Conservation (phyloP, 495 filamentous ascomycete genomes). For the Aspergillus biplanus region DNA sequence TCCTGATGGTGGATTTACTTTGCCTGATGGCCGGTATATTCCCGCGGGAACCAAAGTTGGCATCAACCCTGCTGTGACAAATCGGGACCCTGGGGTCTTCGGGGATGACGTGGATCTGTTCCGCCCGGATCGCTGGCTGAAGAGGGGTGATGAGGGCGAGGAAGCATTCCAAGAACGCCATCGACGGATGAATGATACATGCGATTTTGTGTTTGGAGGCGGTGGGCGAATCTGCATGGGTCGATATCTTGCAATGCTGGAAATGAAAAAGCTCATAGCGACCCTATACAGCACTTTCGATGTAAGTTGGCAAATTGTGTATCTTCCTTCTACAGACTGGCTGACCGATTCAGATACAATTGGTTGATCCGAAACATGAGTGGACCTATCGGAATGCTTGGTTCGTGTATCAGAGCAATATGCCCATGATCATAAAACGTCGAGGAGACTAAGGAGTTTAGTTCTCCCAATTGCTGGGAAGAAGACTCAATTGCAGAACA, state of each 20-base stretch:
- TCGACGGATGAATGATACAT: conserved; percentile 31
- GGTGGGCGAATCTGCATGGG: conserved; percentile 71
- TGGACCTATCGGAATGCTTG: conserved; percentile 36
- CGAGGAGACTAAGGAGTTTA: not conserved
- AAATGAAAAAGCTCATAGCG: conserved; percentile 81
- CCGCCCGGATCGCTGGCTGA: conserved; percentile 67
- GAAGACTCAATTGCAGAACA: not conserved
- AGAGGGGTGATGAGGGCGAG: conserved; percentile 44
- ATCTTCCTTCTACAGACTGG: not conserved
- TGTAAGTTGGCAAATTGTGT: conserved; percentile 31
- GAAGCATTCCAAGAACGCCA: conserved; percentile 53
- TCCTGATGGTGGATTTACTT: conserved; percentile 54
- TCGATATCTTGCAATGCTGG: conserved; percentile 72
- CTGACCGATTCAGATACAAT: conserved; percentile 26
- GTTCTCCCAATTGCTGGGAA: no score
- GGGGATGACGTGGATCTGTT: conserved; percentile 65
- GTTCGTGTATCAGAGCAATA: conserved; percentile 40
- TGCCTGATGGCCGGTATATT: conserved; percentile 54
- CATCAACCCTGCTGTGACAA: conserved; percentile 58
- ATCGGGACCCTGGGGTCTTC: conserved; percentile 57
- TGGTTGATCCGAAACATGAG: conserved; percentile 32
- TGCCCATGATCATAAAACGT: conserved; percentile 33
- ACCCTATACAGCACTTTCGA: conserved; percentile 72
- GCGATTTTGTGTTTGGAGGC: conserved; percentile 62
- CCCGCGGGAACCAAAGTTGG: conserved; percentile 50